A percentile compares a stretch with the other conserved stretches of the same genome.
Conservation (phyloP, 1,139 yeast genomes). For the Yamadazyma dendronema region DNA sequence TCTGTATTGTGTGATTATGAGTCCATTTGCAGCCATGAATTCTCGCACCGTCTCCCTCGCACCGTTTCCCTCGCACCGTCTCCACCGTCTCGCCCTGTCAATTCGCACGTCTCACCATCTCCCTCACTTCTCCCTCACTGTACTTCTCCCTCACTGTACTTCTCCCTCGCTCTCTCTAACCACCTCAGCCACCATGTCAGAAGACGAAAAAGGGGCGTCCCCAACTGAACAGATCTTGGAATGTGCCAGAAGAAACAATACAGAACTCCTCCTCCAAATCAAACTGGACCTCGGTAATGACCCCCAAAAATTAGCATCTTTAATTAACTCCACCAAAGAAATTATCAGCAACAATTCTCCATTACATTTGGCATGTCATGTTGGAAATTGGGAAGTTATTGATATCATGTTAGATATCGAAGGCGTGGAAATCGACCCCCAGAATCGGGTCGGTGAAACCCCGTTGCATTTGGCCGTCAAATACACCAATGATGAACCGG, state of each 20-base stretch:
- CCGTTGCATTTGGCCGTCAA: slow-evolving; percentile 87
- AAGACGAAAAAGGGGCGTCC: slow-evolving; percentile 70
- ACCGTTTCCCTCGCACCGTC: not conserved
- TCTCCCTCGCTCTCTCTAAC: not conserved
- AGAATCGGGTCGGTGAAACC: slow-evolving; percentile 76
- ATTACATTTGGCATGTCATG: slow-evolving; percentile 75
- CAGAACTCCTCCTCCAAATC: slow-evolving; percentile 64
- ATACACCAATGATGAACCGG: slow-evolving; percentile 76
- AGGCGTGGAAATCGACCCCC: slow-evolving; percentile 87
- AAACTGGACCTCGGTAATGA: slow-evolving; percentile 47
- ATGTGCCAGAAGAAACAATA: slow-evolving; percentile 84
- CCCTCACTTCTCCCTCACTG: not conserved
- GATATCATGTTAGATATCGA: slow-evolving; percentile 82
- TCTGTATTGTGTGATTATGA: not conserved
- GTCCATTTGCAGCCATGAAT: not conserved
- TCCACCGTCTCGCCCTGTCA: not conserved
- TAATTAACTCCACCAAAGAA: slow-evolving; percentile 72
- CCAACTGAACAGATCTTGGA: slow-evolving; percentile 79
- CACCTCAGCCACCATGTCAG: not conserved
- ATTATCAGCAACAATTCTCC: slow-evolving; percentile 77
- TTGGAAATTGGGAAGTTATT: slow-evolving; percentile 85
- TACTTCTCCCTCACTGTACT: not conserved
- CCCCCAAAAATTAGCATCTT: slow-evolving; percentile 47
- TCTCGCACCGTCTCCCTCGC: not conserved
- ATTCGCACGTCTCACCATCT: too few species aligned